Base-by-base conservation (phyloP, 345 rosid genomes). In the Boechera divaricarpa region DNA sequence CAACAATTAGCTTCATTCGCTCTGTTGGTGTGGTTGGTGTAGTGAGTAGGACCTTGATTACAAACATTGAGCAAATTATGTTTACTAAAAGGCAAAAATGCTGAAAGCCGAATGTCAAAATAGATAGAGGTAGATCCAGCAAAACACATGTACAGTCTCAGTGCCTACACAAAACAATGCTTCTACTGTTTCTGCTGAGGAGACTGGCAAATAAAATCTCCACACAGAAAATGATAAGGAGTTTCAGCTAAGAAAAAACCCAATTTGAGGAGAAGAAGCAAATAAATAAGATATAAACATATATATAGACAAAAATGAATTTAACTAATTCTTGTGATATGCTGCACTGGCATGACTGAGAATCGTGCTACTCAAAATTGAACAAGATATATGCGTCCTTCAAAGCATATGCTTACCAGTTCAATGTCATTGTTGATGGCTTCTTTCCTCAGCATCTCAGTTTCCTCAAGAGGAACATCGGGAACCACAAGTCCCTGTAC, bases 401-500 rank as follows among this genome's bases (percentile, higher is more conserved):
- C 48, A 58, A 26, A 67, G 6, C 24, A 53, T 10, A 77, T 48
- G 47, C 79, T 33, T 59, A 82, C 98, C 93, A 92, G 74, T 81
- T 95, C 99, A 70, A 95, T 90, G 31, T 83, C 78, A 57, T 86
- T 72, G 77, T 81, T 86, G 21, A 81, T 26, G 60, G 99, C 94
- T 87, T 87, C 98, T 73, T 74, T 82, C 76, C 97, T 88, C 69
- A 95, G 74, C 76, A 83, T 60, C 69, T 88, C 91, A 61, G 98
- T 88, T 86, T 95, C 99, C 79, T 95, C 99, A 16, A 95, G 80
- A 75, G 98, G 99, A 78, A 95, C 96, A 84, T 95, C 99, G 4
- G 98, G 97, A 79, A 95, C 97, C 33, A 92, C 96, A 81, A 95
- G 96, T 76, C 91, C 99, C 7, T 86, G 96, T 63, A 95, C 83